Evolutionary conservation across 2,329 filamentous ascomycete genomes (phyloP).

Genomic region (Pseudocercospora ulei): DNA sequence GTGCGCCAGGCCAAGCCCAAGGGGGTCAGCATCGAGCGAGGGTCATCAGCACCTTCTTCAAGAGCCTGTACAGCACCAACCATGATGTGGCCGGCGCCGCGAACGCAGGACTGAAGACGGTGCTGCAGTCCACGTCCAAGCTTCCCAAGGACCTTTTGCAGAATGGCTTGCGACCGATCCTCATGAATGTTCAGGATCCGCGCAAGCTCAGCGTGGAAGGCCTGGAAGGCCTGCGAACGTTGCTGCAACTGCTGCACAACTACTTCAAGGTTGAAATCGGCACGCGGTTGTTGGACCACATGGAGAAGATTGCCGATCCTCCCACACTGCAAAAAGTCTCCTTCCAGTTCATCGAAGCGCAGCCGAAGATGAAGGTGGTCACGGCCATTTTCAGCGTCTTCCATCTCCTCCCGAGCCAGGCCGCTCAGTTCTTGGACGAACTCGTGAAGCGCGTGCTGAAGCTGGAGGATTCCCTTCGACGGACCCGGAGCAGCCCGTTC

Average conservation of each 20-base stretch:
- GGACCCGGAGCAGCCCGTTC: slow-evolving; percentile 88
- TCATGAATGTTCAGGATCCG: slow-evolving; percentile 90
- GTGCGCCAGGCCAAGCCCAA: slow-evolving; percentile 41
- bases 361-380: slow-evolving; percentile 85
- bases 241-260: slow-evolving; percentile 84
- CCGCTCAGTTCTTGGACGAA: slow-evolving; percentile 80
- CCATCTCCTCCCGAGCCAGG: slow-evolving; percentile 82
- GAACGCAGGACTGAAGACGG: slow-evolving; percentile 77
- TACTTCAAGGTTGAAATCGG: slow-evolving; percentile 99
- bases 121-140: slow-evolving; percentile 80
- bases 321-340: slow-evolving; percentile 75
- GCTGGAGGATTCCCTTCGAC: slow-evolving; percentile 70
- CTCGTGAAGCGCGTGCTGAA: slow-evolving; percentile 85
- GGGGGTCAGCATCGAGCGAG: slow-evolving; percentile 47
- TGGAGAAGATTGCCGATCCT: slow-evolving; percentile 79
- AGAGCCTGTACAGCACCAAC: slow-evolving; percentile 87
- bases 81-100: slow-evolving; percentile 87
- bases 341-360: slow-evolving; percentile 89
- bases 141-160: slow-evolving; percentile 91
- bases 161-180: slow-evolving; percentile 83
- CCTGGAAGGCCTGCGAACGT: slow-evolving; percentile 77
- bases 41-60: slow-evolving; percentile 95
- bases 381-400: slow-evolving; percentile 94
- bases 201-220: slow-evolving; percentile 81
- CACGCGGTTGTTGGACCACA: slow-evolving; percentile 80